Percentiles rank a stretch among this genome's conserved stretches.
Conservation (phyloP, 2,329 filamentous ascomycete genomes). For the Calonectria hongkongensis region DNA sequence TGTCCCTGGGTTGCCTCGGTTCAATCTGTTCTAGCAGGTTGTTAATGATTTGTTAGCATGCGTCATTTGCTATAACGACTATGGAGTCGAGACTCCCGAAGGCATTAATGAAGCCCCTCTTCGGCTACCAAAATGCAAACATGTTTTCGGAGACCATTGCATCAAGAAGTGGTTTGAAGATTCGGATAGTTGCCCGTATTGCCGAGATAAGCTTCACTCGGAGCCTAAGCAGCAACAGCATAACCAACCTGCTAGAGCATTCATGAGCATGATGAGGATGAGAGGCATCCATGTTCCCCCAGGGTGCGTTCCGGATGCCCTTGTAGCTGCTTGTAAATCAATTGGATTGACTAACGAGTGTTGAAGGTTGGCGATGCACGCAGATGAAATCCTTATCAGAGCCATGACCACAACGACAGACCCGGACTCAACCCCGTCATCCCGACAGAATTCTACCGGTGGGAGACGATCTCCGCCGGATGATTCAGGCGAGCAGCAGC, state of each 20-base stretch:
- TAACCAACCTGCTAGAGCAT: conserved; percentile 51
- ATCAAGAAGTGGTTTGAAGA: conserved; percentile 80
- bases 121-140: conserved; percentile 77
- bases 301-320: conserved; percentile 46
- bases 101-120: conserved; percentile 74
- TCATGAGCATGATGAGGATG: conserved; percentile 58
- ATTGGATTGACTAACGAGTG: conserved; percentile 36
- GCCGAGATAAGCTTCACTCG: conserved; percentile 76
- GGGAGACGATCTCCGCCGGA: conserved; percentile 56
- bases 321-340: neutral
- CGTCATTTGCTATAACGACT: conserved; percentile 80
- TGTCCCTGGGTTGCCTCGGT: neutral
- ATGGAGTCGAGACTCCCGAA: conserved; percentile 74
- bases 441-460: conserved; percentile 39
- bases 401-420: conserved; percentile 37
- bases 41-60: conserved; percentile 66
- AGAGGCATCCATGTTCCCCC: conserved; percentile 48
- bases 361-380: conserved; percentile 35
- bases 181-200: conserved; percentile 78
- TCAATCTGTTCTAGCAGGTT: neutral
- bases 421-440: conserved; percentile 38
- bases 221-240: conserved; percentile 59
- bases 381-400: conserved; percentile 50
- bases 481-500: conserved; percentile 54
- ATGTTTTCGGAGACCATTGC: conserved; percentile 78